Percentiles rank a stretch among this genome's conserved stretches.
Evolutionary conservation across 441 rosid genomes (phyloP).

Genomic region (Adansonia grandidieri): DNA sequence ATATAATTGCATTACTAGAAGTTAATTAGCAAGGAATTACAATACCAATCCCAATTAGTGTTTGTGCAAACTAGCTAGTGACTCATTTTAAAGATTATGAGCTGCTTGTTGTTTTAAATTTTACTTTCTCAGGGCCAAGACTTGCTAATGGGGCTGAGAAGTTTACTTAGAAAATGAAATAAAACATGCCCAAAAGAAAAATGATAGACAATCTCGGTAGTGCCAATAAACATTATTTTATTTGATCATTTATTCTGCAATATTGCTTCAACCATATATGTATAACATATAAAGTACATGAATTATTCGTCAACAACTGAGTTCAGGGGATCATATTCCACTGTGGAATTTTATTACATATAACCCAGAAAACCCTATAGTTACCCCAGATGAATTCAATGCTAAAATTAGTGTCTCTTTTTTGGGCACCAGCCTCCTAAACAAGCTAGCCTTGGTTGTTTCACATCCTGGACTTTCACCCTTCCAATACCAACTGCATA

Average conservation of each 20-base stretch:
- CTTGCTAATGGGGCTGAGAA: not conserved
- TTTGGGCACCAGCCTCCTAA: slow-evolving; percentile 7
- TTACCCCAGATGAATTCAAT: not conserved
- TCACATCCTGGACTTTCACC: slow-evolving; percentile 10
- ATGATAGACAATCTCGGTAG: not conserved
- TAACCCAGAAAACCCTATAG: too few species aligned
- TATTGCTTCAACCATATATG: not conserved
- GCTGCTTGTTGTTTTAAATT: not conserved
- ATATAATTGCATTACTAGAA: not conserved
- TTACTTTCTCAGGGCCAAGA: not conserved
- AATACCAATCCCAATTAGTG: not conserved
- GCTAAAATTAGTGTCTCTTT: not conserved
- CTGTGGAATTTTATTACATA: not conserved
- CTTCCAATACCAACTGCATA: slow-evolving; percentile 1
- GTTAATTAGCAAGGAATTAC: not conserved
- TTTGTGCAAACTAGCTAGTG: not conserved
- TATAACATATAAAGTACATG: too few species aligned
- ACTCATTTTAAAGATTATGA: not conserved
- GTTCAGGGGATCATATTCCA: not conserved
- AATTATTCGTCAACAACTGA: too few species aligned
- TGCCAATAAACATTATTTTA: not conserved
- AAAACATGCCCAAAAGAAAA: not conserved
- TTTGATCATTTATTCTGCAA: not conserved
- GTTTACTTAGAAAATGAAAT: not conserved
- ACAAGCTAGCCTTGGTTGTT: slow-evolving; percentile 16